Base-by-base conservation (phyloP, 108 stramenopile genomes). In the Skeletonema menzelii region DNA sequence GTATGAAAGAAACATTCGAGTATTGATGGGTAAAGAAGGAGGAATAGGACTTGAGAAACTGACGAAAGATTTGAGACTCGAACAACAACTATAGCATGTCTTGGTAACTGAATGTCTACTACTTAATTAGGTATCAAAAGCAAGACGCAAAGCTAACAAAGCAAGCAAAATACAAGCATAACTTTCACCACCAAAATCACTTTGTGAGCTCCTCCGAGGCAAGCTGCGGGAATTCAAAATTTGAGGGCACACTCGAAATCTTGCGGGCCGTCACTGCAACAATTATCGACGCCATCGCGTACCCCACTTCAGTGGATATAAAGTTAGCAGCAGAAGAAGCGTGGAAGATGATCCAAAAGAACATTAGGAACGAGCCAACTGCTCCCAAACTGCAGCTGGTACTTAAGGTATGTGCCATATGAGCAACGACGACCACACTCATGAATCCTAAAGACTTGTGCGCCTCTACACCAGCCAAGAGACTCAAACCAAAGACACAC, bases 1-100 rank as follows among this genome's bases (percentile, higher is more conserved):
- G 75, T 93, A 93, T 46, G 72, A 78, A 13, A 70, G 82, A 57
- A 93, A 93, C 55, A 91, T 93, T 47, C 40, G 73, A 22, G 81
- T 84, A 26, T 65, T 90, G 27, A 71, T 83, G 40, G 80, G 80
- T 28, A 58, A 49, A 19, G 73, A 65, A 35, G 63, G 82, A 24
- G 82, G 84, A 37, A 77, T 91, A 42, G 90, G 90, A 13, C 63
- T 46, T 20, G 83, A 79, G 10, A 83, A 80, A 49, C 73, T 91
- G 30, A 63, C 58, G 22, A 32, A 73, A 6, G 90, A 91, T 69
- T 73, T 91, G 78, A 68, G 77, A 69, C 70, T 59, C 38, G 90
- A 91, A 63, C 87, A 83, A 55, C 61, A 30, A 58, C 28, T n/a
- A 58, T 27, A 58, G 28, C 31, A 7, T 32, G 31, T 58, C 17